phyloP scores from a whole-genome alignment of 2,329 filamentous ascomycete species.

The Rutstroemia sp. region DNA sequence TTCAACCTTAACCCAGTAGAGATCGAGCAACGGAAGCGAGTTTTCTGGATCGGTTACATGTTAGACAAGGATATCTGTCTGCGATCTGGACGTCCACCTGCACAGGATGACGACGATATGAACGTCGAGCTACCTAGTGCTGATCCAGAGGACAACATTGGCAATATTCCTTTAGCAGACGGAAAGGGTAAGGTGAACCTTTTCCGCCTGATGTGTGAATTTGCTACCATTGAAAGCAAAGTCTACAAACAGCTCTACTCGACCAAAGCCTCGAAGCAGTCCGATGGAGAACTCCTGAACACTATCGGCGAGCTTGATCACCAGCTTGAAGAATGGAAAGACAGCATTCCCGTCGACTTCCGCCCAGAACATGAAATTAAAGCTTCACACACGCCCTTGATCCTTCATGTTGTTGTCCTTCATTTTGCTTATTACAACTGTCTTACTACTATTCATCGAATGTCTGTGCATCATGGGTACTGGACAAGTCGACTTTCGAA shows the following conservation, averaged over 20 bases:
- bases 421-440: slow-evolving; percentile 99
- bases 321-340: slow-evolving; percentile 91
- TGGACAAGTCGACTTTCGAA: slow-evolving; percentile 95
- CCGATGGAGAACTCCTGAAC: slow-evolving; percentile 86
- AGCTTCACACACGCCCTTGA: slow-evolving; percentile 84
- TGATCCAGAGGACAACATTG: slow-evolving; percentile 84
- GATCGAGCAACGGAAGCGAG: slow-evolving; percentile 78
- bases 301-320: slow-evolving; percentile 92
- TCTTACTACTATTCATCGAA: slow-evolving; percentile 92
- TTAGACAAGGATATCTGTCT: slow-evolving; percentile 69
- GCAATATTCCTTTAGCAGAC: slow-evolving; percentile 84
- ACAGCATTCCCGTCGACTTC: slow-evolving; percentile 89
- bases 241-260: slow-evolving; percentile 93
- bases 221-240: slow-evolving; percentile 84
- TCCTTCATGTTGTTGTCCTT: slow-evolving; percentile 86
- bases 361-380: slow-evolving; percentile 96
- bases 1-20: slow-evolving; percentile 93
- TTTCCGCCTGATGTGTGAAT: slow-evolving; percentile 87
- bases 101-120: slow-evolving; percentile 77
- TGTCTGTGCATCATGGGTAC: slow-evolving; percentile 96
- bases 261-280: slow-evolving; percentile 83
- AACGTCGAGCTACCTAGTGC: slow-evolving; percentile 93
- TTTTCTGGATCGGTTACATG: slow-evolving; percentile 72
- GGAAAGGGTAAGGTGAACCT: slow-evolving; percentile 91
- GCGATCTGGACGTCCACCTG: slow-evolving; percentile 62